Percentiles rank a stretch among this genome's conserved stretches.
Evolutionary conservation across 176 grass and related monocot species (phyloP).

Genomic region (Musa schizocarpa): DNA sequence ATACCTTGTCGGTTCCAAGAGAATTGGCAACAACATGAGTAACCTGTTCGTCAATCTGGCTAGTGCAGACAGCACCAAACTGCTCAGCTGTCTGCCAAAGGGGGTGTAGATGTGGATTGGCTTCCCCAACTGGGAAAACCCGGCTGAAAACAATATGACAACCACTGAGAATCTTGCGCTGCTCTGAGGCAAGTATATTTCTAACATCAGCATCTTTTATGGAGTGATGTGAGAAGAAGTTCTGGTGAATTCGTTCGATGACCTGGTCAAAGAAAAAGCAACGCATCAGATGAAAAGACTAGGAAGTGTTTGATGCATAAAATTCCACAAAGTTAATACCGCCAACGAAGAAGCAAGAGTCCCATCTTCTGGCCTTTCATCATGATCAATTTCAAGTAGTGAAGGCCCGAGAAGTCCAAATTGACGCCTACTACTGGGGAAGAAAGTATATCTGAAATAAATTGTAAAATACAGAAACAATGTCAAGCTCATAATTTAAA

Average conservation of each 20-base stretch:
- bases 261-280: slow-evolving; percentile 46
- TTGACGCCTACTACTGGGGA: slow-evolving; percentile 91
- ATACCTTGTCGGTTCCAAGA: slow-evolving; percentile 80
- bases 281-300: neutral
- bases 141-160: slow-evolving; percentile 87
- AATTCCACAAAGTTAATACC: slow-evolving; percentile 17
- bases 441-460: slow-evolving; percentile 82
- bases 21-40: slow-evolving; percentile 97
- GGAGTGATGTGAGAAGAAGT: slow-evolving; percentile 63
- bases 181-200: slow-evolving; percentile 76
- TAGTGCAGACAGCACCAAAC: slow-evolving; percentile 82
- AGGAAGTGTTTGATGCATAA: too few species aligned
- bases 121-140: slow-evolving; percentile 73
- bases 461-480: neutral
- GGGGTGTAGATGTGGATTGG: slow-evolving; percentile 71
- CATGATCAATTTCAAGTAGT: slow-evolving; percentile 80
- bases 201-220: slow-evolving; percentile 86
- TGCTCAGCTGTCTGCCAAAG: slow-evolving; percentile 87
- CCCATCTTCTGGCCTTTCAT: slow-evolving; percentile 88
- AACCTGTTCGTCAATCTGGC: slow-evolving; percentile 68
- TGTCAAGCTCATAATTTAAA: neutral
- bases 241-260: slow-evolving; percentile 65
- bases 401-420: slow-evolving; percentile 84
- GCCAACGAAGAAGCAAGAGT: slow-evolving; percentile 79
- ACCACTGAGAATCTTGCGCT: slow-evolving; percentile 61